Percentiles rank a stretch among this genome's conserved stretches.
Conservation (phyloP, 164 flowering plant species). For the Saururus chinensis region DNA sequence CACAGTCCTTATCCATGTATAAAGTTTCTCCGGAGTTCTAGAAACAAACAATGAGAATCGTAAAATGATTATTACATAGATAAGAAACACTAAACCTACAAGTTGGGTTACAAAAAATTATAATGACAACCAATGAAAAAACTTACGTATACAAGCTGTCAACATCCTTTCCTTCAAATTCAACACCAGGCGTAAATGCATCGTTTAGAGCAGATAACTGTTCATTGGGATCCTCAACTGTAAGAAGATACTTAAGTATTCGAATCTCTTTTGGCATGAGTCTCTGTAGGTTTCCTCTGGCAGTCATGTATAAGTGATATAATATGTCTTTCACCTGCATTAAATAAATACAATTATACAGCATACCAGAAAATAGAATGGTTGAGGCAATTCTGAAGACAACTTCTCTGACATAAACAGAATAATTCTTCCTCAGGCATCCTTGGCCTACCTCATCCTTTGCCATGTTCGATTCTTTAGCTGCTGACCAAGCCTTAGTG, state of each 20-base stretch:
- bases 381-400: background rate
- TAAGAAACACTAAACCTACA: background rate
- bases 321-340: constrained; percentile 72
- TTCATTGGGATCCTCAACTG: constrained; percentile 71
- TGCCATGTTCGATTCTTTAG: constrained; percentile 67
- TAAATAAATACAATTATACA: background rate
- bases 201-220: constrained; percentile 42
- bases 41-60: background rate
- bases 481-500: constrained; percentile 88
- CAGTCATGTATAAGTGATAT: constrained; percentile 61
- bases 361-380: background rate
- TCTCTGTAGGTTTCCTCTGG: constrained; percentile 64
- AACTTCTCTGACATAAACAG: background rate
- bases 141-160: constrained; percentile 82
- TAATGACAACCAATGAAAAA: background rate
- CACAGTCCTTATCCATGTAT: constrained; percentile 39
- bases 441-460: constrained; percentile 64
- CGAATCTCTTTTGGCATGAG: constrained; percentile 76
- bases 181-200: constrained; percentile 91
- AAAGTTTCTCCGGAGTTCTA: constrained; percentile 71
- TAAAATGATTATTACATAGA: background rate
- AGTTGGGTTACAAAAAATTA: background rate
- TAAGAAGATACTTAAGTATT: constrained; percentile 75
- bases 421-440: background rate
- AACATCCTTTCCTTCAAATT: constrained; percentile 63